Evolutionary conservation across 371 early-diverging fungal genomes (phyloP).

Genomic region (Massospora cicadina): DNA sequence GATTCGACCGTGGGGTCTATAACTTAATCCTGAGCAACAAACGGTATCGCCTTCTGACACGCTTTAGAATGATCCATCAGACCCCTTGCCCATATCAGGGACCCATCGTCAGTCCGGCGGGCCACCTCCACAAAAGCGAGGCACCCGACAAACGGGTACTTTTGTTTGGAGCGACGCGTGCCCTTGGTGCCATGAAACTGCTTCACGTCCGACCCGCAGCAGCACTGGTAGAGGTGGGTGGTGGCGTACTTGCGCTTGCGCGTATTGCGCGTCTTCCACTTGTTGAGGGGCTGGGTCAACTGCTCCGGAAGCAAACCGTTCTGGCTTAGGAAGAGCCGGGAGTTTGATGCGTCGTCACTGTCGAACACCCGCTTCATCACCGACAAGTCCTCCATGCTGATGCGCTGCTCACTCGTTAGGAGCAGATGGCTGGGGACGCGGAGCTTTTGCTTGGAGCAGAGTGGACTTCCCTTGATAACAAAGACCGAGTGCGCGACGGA

Average conservation of each 20-base stretch:
- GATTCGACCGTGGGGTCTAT: no score
- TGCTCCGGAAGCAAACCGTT: neutral
- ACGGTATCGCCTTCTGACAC: neutral
- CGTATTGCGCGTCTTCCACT: slow-evolving; percentile 11
- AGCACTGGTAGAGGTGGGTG: slow-evolving; percentile 10
- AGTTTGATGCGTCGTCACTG: neutral
- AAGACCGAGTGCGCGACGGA: neutral
- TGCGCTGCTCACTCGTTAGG: slow-evolving; percentile 4
- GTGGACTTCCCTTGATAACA: neutral
- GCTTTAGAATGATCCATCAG: neutral
- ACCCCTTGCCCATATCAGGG: slow-evolving; percentile 6
- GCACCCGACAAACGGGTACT: slow-evolving; percentile 9
- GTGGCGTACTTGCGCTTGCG: neutral
- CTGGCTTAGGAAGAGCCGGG: neutral
- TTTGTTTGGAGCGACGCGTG: slow-evolving; percentile 7
- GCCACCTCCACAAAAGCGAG: slow-evolving; percentile 10
- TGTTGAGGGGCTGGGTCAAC: neutral
- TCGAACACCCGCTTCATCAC: neutral
- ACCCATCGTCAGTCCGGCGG: neutral
- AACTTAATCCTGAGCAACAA: neutral
- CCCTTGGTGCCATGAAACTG: slow-evolving; percentile 10
- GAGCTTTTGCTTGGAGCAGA: neutral
- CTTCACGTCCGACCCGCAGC: slow-evolving; percentile 8
- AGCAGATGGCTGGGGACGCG: slow-evolving; percentile 4
- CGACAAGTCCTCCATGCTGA: neutral